Evolutionary conservation across 805 yeast genomes (phyloP), one percentile per base, ranked within the genome.

Genomic region (Pichia paraexigua): DNA sequence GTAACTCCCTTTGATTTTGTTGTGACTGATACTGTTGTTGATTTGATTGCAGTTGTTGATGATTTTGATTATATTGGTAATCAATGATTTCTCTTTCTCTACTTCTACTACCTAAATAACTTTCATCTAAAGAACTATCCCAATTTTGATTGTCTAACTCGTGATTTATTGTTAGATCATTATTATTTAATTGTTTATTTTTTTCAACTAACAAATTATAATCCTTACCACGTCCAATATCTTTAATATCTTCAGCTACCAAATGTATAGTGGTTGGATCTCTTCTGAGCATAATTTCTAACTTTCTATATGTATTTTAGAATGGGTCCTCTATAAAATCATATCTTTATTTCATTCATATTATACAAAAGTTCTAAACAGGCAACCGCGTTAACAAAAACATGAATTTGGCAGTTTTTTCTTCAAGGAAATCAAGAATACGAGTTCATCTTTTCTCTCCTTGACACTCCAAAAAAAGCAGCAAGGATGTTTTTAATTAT

Each of bases 181-280:
- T 30, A 30, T 17, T 35, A 35, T 17, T 17, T n/a, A 8, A n/a
- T 9, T 35, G 18, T 35, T n/a, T 35, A n/a, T 35, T 35, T 4
- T 18, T 35, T 35, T 35, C 39, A 35, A n/a, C 39, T 35, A 35
- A 10, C 17, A n/a, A 35, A 35, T n/a, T n/a, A 35, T n/a, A 43
- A 28, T 48, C 24, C 5, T 28, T 17, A 2, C 27, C 65, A 21
- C 64, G 56, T 56, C 61, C 62, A 46, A 60, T 61, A 47, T 68
- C 72, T 50, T 64, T 66, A 20, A 85, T 76, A 58, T 85, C 94
- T 56, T 84, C 89, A 0, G 87, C 85, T 0, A 83, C 77, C 45
- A 85, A 71, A 52, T 76, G 75, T 49, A 85, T 79, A 2, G 81
- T 74, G 0, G 92, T 85, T 6, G 91, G 85, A 18, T 80, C 84